Percentiles rank a stretch among this genome's conserved stretches.
Evolutionary conservation across 2,329 filamentous ascomycete species (phyloP).

Genomic region (Cercospora nicotianae): DNA sequence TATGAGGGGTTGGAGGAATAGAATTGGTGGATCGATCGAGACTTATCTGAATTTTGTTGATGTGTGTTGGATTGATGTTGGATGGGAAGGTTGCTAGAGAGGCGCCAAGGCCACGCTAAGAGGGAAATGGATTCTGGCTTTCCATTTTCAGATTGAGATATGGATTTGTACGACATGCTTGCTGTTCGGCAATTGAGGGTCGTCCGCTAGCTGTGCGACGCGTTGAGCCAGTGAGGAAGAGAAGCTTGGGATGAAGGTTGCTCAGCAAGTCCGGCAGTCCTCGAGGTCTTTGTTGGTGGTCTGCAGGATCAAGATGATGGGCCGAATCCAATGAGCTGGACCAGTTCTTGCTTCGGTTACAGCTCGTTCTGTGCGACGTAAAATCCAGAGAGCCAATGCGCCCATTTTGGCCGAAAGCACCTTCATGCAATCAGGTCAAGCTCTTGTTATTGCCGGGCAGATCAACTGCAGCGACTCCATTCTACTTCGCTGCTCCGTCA

Average conservation of each 20-base stretch:
- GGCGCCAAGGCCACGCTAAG: background rate
- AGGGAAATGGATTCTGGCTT: background rate
- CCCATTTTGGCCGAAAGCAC: background rate
- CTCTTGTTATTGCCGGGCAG: background rate
- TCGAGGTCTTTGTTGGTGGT: background rate
- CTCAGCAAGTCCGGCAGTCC: background rate
- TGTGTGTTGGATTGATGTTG: background rate
- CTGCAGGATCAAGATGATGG: background rate
- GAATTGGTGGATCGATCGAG: too few species aligned
- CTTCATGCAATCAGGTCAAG: background rate
- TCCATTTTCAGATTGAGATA: background rate
- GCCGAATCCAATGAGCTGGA: background rate
- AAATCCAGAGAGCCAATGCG: background rate
- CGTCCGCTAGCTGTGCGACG: background rate
- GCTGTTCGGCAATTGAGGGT: background rate
- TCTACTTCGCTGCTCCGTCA: background rate
- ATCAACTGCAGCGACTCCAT: background rate
- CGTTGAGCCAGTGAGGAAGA: background rate
- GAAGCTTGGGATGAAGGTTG: background rate
- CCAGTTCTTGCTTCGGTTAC: background rate
- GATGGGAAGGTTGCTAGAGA: background rate
- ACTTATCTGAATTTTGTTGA: too few species aligned
- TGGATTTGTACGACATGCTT: background rate
- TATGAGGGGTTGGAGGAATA: background rate
- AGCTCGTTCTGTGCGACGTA: background rate